A percentile compares a stretch with the other conserved stretches of the same genome.
phyloP scores from a whole-genome alignment of 1,284 basidiomycete genomes.

The Inonotus obliquus region DNA sequence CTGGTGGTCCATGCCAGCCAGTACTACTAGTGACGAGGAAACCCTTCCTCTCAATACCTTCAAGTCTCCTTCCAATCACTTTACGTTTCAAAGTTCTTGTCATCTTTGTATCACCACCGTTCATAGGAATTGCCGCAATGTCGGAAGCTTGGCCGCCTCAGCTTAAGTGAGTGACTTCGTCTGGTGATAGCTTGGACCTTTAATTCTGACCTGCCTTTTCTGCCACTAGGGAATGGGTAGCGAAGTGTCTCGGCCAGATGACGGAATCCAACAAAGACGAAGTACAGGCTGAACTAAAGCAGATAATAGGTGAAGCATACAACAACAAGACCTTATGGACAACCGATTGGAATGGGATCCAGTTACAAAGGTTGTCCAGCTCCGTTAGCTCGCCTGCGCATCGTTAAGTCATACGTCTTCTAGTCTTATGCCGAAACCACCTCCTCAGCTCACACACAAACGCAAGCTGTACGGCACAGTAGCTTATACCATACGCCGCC shows the following conservation, averaged over 20 bases:
- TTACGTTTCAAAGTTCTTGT: background rate
- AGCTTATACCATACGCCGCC: background rate
- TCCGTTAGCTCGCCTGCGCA: conserved; percentile 15
- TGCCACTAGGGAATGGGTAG: conserved; percentile 72
- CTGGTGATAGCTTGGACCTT: conserved; percentile 7
- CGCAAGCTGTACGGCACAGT: conserved; percentile 57
- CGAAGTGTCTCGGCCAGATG: conserved; percentile 77
- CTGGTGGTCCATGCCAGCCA: too few species aligned
- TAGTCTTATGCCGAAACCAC: conserved; percentile 64
- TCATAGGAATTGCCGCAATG: conserved; percentile 22
- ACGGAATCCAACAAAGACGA: conserved; percentile 69
- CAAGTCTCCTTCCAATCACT: too few species aligned
- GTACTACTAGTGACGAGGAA: too few species aligned
- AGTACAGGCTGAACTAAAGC: conserved; percentile 76
- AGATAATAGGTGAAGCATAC: conserved; percentile 84
- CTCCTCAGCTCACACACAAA: conserved; percentile 49
- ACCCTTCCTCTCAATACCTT: too few species aligned
- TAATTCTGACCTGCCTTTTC: conserved; percentile 7
- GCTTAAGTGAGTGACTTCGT: conserved; percentile 43
- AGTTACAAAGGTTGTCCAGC: conserved; percentile 64
- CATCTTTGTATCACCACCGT: background rate
- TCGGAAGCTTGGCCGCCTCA: conserved; percentile 61
- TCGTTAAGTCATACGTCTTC: conserved; percentile 14
- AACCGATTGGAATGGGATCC: conserved; percentile 80
- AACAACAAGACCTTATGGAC: conserved; percentile 78